A percentile compares a stretch with the other conserved stretches of the same genome.
Evolutionary conservation across 2,329 filamentous ascomycete genomes (phyloP).

Genomic region (Knoxdaviesia capensis): DNA sequence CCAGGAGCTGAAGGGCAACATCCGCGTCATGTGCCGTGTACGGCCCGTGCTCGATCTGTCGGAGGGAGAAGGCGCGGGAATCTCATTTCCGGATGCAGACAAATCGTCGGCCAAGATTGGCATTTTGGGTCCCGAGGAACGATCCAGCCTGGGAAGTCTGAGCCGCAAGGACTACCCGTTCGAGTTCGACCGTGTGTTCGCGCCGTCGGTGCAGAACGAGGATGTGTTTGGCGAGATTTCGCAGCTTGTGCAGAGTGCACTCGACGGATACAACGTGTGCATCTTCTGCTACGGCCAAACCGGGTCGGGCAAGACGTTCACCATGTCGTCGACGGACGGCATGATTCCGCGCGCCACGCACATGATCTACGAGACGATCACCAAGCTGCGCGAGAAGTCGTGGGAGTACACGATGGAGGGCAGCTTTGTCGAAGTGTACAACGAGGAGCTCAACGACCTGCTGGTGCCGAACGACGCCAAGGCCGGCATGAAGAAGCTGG

Average conservation of each 20-base stretch:
- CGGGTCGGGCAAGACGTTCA: constrained; percentile 88
- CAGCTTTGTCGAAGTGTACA: constrained; percentile 94
- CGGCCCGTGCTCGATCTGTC: constrained; percentile 44
- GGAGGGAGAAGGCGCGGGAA: constrained; percentile 48
- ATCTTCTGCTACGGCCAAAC: constrained; percentile 99
- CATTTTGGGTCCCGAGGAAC: constrained; percentile 66
- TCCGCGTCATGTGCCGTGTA: constrained; percentile 92
- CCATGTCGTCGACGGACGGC: constrained; percentile 78
- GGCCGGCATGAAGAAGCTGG: constrained; percentile 50
- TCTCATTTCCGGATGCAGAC: constrained; percentile 54
- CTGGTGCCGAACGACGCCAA: constrained; percentile 39
- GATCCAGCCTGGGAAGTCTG: constrained; percentile 56
- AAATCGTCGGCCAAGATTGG: constrained; percentile 78
- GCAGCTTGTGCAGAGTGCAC: constrained; percentile 84
- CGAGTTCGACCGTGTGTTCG: constrained; percentile 84
- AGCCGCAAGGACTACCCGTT: constrained; percentile 68
- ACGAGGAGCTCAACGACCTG: constrained; percentile 87
- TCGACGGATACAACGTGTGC: constrained; percentile 96
- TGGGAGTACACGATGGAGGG: constrained; percentile 93
- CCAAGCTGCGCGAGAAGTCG: constrained; percentile 67
- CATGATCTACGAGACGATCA: constrained; percentile 83
- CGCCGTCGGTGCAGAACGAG: constrained; percentile 54
- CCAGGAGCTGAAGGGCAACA: constrained; percentile 94
- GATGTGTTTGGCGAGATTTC: constrained; percentile 93
- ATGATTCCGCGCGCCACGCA: constrained; percentile 90